Base-by-base conservation (phyloP, 192 early-diverging fungal species). In the Umbelopsis vinacea region DNA sequence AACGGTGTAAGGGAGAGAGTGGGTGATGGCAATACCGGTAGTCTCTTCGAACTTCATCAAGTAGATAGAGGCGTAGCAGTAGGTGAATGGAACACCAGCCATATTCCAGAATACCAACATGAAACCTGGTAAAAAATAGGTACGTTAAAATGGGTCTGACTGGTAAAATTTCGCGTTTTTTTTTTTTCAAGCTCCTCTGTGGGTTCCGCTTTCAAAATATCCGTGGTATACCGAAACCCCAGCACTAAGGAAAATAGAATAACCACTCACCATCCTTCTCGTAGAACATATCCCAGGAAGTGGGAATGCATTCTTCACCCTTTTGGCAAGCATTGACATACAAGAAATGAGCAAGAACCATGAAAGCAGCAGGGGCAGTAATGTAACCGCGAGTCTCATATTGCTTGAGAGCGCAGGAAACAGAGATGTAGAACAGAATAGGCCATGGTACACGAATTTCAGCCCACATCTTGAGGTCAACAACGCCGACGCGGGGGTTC, bases 61-160 rank as follows among this genome's bases (percentile, higher is more conserved):
- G 63, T 84, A 84, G 24, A 84, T 48, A 17, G 80, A 72, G 21
- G 81, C 54, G 43, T 81, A 81, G 53, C 80, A 84, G 71, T 84
- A 84, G 17, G 83, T 84, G 72, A 84, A 84, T 17, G 83, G 83
- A 22, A 84, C 83, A 77, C 83, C 83, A 24, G 83, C 85, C 69
- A 79, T 71, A 53, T 84, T 84, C 83, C 83, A 84, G 71, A 84
- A 84, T 29, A 84, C 82, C 23, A 84, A 71, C 83, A 84, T 84
- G 79, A 80, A 84, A 33, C 83, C 82, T 81, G 54, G n/a, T 54
- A 71, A n/a, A 55, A 10, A 17, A 52, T 19, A 33, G 3, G 29
- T 29, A 22, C 11, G n/a, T 69, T 40, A 57, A 52, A n/a, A n/a
- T n/a, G n/a, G n/a, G n/a, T n/a, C n/a, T 46, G 63, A 68, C 26